These are phyloP conservation scores for Leucaena leucocephala DNA, from an alignment of 306 rosid species.

Conservation along the genomic window DNA sequence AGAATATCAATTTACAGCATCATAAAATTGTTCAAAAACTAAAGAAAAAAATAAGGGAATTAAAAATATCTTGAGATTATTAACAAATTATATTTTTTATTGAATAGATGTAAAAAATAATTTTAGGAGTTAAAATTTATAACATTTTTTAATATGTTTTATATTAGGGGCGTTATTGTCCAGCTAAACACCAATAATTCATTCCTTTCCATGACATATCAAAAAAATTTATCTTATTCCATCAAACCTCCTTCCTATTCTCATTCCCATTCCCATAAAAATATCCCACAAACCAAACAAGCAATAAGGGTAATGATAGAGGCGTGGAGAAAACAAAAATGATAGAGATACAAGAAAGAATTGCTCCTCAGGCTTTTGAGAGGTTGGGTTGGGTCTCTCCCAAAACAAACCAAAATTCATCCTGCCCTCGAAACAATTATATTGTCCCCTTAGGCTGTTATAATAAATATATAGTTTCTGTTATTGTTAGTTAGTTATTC, in stretches of 20 bases:
- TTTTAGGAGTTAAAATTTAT: too few relatives aligned
- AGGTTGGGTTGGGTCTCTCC: neutral
- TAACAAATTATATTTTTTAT: neutral
- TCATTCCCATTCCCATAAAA: neutral
- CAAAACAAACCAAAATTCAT: neutral
- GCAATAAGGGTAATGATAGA: neutral
- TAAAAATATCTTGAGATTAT: neutral
- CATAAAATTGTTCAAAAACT: neutral
- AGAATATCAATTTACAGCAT: neutral
- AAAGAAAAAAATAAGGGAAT: neutral
- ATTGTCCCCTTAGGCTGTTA: neutral
- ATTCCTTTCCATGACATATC: neutral
- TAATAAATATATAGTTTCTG: too few relatives aligned
- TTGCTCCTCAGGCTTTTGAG: neutral
- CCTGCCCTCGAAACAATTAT: neutral
- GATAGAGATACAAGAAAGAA: neutral
- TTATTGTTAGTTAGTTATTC: too few relatives aligned
- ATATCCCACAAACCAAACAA: neutral
- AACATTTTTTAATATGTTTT: too few relatives aligned
- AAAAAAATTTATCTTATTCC: neutral
- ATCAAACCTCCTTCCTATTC: neutral
- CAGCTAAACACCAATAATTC: neutral
- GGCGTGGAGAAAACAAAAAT: neutral
- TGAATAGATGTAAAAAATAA: too few relatives aligned
- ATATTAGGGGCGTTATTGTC: neutral